Evolutionary conservation across 2,329 filamentous ascomycete species (phyloP).

Genomic region (Fusarium fracticaudum): DNA sequence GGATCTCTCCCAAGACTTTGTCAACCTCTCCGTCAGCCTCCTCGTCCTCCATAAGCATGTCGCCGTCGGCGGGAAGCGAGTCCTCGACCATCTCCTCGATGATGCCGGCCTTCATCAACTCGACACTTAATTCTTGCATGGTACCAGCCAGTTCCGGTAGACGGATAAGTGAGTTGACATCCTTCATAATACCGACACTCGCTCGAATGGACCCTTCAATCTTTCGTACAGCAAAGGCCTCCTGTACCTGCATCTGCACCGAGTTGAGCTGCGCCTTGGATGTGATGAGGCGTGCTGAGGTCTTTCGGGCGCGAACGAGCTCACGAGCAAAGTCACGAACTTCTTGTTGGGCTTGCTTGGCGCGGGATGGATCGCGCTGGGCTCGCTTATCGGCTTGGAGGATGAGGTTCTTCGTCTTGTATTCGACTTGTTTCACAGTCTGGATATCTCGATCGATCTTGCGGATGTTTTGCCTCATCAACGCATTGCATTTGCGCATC

Average conservation of each 20-base stretch:
- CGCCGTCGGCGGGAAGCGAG: slow-evolving; percentile 77
- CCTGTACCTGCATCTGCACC: slow-evolving; percentile 97
- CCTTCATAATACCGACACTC: slow-evolving; percentile 94
- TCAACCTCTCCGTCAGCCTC: slow-evolving; percentile 86
- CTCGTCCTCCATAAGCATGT: slow-evolving; percentile 79
- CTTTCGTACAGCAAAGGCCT: slow-evolving; percentile 94
- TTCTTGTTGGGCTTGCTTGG: slow-evolving; percentile 82
- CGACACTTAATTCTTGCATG: slow-evolving; percentile 86
- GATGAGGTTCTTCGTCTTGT: slow-evolving; percentile 87
- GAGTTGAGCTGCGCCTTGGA: slow-evolving; percentile 91
- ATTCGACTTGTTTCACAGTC: slow-evolving; percentile 79
- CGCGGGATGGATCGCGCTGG: slow-evolving; percentile 80
- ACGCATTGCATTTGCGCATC: slow-evolving; percentile 94
- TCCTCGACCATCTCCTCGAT: slow-evolving; percentile 98
- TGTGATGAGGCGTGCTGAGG: slow-evolving; percentile 78
- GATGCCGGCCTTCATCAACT: slow-evolving; percentile 93
- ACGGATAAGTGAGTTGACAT: slow-evolving; percentile 86
- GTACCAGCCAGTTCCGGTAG: slow-evolving; percentile 87
- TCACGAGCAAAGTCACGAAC: slow-evolving; percentile 90
- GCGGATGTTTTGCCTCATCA: slow-evolving; percentile 89
- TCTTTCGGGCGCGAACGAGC: slow-evolving; percentile 83
- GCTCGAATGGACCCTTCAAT: slow-evolving; percentile 92
- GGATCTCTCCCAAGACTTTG: slow-evolving; percentile 88
- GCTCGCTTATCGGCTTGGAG: slow-evolving; percentile 82
- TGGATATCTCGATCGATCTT: slow-evolving; percentile 94